Conservation (phyloP, 305 asterid species). For the Salvia sclarea region DNA sequence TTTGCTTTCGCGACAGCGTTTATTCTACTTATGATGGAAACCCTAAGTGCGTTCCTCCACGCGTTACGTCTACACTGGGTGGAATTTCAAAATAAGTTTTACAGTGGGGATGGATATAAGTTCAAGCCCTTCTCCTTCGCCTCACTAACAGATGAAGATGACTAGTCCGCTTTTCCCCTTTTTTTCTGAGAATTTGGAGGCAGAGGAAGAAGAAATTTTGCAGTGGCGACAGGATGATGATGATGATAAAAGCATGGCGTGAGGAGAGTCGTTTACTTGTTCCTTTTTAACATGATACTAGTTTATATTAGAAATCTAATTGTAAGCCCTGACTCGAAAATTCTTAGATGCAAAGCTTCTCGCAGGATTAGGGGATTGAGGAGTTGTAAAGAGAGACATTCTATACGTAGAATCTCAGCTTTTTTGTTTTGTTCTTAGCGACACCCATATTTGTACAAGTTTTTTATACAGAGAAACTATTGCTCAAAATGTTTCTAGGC, state of each 20-base stretch:
- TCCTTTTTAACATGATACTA: constrained; percentile 37
- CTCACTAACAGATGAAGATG: constrained; percentile 66
- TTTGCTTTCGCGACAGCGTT: constrained; percentile 91
- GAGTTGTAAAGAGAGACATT: constrained; percentile 33
- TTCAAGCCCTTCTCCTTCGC: constrained; percentile 89
- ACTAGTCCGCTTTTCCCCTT: constrained; percentile 38
- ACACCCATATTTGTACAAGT: constrained; percentile 25
- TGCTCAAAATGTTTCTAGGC: not conserved
- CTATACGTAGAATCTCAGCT: constrained; percentile 26
- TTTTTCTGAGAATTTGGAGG: constrained; percentile 18
- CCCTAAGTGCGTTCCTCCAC: constrained; percentile 97
- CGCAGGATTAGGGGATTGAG: constrained; percentile 19
- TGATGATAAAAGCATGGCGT: not conserved
- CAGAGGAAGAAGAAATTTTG: constrained; percentile 31
- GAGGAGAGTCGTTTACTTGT: not conserved
- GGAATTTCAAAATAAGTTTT: constrained; percentile 92
- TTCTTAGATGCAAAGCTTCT: constrained; percentile 38
- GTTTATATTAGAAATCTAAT: constrained; percentile 39
- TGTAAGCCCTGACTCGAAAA: constrained; percentile 38
- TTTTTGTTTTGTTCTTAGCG: not conserved
- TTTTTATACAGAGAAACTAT: not conserved
- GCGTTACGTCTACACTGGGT: constrained; percentile 99
- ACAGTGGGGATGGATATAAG: constrained; percentile 91
- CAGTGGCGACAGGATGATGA: constrained; percentile 25
- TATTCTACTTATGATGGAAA: constrained; percentile 96